Conservation (phyloP, 345 rosid species). For the Eucalyptus leucophloia region DNA sequence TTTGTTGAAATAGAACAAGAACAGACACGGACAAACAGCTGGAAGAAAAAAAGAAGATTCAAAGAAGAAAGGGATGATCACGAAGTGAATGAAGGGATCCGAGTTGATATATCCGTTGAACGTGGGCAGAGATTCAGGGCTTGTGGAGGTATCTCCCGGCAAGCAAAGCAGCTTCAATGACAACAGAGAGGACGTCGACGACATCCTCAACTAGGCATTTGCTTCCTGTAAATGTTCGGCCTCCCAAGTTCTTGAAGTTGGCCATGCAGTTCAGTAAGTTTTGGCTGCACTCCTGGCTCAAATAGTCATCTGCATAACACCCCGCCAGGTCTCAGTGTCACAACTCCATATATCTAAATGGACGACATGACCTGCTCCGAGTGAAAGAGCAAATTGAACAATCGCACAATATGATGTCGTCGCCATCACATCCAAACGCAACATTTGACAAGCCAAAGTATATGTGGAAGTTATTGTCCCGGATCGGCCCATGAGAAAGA, state of each 20-base stretch:
- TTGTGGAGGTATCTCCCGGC: slow-evolving; percentile 76
- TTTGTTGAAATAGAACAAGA: not conserved
- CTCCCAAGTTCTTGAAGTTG: slow-evolving; percentile 29
- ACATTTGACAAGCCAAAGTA: not conserved
- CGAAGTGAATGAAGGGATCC: not conserved
- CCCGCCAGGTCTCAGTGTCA: not conserved
- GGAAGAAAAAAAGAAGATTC: not conserved
- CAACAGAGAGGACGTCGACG: slow-evolving; percentile 42
- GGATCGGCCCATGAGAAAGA: not conserved
- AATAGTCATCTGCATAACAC: slow-evolving; percentile 53
- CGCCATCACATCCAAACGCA: no score
- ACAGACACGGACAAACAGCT: not conserved
- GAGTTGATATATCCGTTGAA: not conserved
- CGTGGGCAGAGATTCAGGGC: slow-evolving; percentile 18
- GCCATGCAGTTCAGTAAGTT: slow-evolving; percentile 60
- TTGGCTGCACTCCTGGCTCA: slow-evolving; percentile 86
- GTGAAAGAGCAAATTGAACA: not conserved
- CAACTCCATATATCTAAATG: not conserved
- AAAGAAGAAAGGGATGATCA: not conserved
- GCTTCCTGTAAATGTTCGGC: slow-evolving; percentile 56
- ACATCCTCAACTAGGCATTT: slow-evolving; percentile 45
- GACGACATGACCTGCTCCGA: not conserved
- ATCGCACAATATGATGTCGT: not conserved
- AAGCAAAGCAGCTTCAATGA: slow-evolving; percentile 84
- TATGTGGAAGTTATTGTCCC: not conserved